Conservation (phyloP, 768 basidiomycete species). For the Boletales sp. region DNA sequence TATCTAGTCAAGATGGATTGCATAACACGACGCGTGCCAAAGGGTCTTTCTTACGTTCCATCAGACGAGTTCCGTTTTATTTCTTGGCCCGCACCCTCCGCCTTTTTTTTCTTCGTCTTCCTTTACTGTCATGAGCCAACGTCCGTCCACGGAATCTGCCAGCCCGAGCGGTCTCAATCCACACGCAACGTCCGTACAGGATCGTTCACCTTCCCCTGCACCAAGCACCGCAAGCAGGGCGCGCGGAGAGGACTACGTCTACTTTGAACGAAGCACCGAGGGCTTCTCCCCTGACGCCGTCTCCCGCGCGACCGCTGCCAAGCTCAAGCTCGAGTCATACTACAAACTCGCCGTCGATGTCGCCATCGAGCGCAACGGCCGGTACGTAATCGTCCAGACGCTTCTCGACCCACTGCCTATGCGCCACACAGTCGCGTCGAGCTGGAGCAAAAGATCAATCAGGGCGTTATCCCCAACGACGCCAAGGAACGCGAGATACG, state of each 20-base stretch:
- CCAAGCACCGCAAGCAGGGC: constrained; percentile 29
- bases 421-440: constrained; percentile 67
- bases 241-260: constrained; percentile 69
- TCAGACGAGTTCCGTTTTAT: constrained; percentile 11
- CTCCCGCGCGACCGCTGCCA: constrained; percentile 88
- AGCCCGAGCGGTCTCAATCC: constrained; percentile 17
- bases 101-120: constrained; percentile 2
- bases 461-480: constrained; percentile 68
- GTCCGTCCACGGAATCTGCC: constrained; percentile 26
- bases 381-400: constrained; percentile 44
- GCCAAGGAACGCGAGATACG: constrained; percentile 86
- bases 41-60: constrained; percentile 25
- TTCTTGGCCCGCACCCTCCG: constrained; percentile 3
- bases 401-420: constrained; percentile 1
- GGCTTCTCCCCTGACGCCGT: constrained; percentile 84
- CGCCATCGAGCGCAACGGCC: constrained; percentile 91
- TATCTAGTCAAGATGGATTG: background rate
- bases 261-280: constrained; percentile 84
- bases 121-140: constrained; percentile 26
- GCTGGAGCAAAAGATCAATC: constrained; percentile 79
- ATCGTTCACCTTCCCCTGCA: constrained; percentile 29
- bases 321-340: constrained; percentile 94
- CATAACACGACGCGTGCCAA: background rate
- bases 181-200: constrained; percentile 15
- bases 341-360: constrained; percentile 98